Percentiles rank a stretch among this genome's conserved stretches.
These are phyloP conservation scores for Biscogniauxia marginata DNA, from an alignment of 2,329 filamentous ascomycete species.

Conservation along the genomic window DNA sequence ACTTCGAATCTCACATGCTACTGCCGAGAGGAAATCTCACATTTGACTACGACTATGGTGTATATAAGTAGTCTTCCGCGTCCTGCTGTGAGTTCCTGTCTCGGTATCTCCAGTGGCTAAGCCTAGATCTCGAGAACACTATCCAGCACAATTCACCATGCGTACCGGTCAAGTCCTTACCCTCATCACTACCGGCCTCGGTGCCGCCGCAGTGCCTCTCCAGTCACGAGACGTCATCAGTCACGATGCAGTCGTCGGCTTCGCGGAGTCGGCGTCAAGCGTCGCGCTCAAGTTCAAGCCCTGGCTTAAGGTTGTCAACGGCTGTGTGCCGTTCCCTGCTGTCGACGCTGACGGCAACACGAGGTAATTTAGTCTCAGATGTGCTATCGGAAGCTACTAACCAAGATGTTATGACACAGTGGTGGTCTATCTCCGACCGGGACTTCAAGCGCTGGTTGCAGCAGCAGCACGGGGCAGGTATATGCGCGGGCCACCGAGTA, in stretches of 20 bases:
- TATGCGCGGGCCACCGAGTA: conserved; percentile 31
- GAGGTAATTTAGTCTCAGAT: conserved; percentile 13
- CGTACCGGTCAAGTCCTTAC: conserved; percentile 10
- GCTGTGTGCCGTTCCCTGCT: conserved; percentile 58
- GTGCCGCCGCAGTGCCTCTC: conserved; percentile 15
- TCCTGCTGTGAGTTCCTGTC: neutral
- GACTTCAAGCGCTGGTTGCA: conserved; percentile 27
- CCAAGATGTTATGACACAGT: conserved; percentile 11
- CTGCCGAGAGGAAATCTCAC: neutral
- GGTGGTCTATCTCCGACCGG: conserved; percentile 31
- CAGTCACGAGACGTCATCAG: conserved; percentile 26
- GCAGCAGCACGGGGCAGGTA: conserved; percentile 33
- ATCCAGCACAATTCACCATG: conserved; percentile 10
- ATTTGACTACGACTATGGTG: neutral
- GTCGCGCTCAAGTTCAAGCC: conserved; percentile 50
- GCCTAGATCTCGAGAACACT: neutral
- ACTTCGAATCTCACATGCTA: no score
- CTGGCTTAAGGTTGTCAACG: conserved; percentile 49
- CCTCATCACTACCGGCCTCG: conserved; percentile 9
- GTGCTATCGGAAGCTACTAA: neutral
- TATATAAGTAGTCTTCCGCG: neutral
- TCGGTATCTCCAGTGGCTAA: conserved; percentile 1
- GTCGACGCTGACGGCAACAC: conserved; percentile 49
- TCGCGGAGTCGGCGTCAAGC: conserved; percentile 51
- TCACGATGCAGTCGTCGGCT: conserved; percentile 46